Evolutionary conservation across 495 filamentous ascomycete genomes (phyloP), one percentile per base, ranked within the genome.

Genomic region (Hypoxylon lenormandii): DNA sequence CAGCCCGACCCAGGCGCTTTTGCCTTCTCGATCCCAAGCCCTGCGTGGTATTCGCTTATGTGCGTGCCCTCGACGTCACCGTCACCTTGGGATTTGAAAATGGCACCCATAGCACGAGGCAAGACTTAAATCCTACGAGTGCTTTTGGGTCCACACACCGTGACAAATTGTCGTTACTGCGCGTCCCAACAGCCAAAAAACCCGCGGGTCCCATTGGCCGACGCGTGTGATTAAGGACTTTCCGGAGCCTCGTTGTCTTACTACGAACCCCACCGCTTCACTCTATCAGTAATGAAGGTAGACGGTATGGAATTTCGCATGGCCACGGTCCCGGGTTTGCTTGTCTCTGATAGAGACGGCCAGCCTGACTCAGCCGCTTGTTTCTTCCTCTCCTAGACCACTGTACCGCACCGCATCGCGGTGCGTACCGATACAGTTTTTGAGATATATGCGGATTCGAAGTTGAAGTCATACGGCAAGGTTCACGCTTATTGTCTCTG

Each of bases 51-150:
- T 23, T 57, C 54, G 40, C 54, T 33, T 54, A 33, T 4, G 6
- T 19, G 38, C 50, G n/a, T 37, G 42, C 5, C 30, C 22, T 38
- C 57, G 26, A 61, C 50, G 56, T 54, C 33, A 60, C 55, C 30
- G 30, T 33, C 30, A 11, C 10, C 50, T 23, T 60, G n/a, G 22
- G 30, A 15, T 22, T 11, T 7, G 0, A 0, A 0, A 40, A 48
- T 60, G 49, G 40, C 43, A 66, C 54, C 22, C 50, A 40, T 23
- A 56, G 26, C 64, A 67, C 64, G 64, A 60, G 64, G 57, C 50
- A 30, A 54, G 40, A 33, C 3, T 10, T 47, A 8, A 18, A 57
- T 67, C 64, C 50, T 57, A 43, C 64, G 33, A 5, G n/a, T 13
- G 19, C 26, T n/a, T n/a, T n/a, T 52, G 49, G 42, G 18, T 42